phyloP scores from a whole-genome alignment of 179 eudicot genomes.

The Vitellaria paradoxa region DNA sequence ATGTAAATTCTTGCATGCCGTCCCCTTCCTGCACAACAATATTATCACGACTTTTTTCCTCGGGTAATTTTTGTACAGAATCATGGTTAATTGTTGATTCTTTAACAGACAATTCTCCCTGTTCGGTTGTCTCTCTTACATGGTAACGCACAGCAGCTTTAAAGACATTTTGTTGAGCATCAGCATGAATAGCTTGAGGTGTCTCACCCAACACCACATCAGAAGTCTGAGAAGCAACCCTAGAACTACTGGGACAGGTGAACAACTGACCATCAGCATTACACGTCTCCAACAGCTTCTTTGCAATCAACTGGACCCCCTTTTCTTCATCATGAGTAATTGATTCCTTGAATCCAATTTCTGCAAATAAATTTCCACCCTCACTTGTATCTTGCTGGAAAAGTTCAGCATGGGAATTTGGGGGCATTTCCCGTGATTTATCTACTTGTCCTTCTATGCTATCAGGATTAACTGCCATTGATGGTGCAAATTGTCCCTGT shows the following conservation, averaged over 20 bases:
- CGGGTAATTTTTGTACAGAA: conserved; percentile 23
- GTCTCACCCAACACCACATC: conserved; percentile 24
- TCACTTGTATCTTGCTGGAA: conserved; percentile 17
- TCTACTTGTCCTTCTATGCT: conserved; percentile 7
- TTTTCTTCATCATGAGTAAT: conserved; percentile 15
- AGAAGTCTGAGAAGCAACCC: conserved; percentile 22
- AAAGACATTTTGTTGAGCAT: conserved; percentile 24
- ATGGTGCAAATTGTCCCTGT: conserved; percentile 22
- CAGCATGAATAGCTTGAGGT: conserved; percentile 13
- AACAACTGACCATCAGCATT: conserved; percentile 18
- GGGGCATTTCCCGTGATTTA: conserved; percentile 5
- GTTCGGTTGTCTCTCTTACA: conserved; percentile 18
- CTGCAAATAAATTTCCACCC: conserved; percentile 21
- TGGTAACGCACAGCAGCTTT: conserved; percentile 14
- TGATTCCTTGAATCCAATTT: conserved; percentile 18
- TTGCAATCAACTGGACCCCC: conserved; percentile 14
- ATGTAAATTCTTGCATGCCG: conserved; percentile 18
- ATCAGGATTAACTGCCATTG: conserved; percentile 15
- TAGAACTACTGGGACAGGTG: conserved; percentile 10
- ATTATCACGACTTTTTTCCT: conserved; percentile 26
- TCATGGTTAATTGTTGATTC: conserved; percentile 28
- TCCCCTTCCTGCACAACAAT: conserved; percentile 27
- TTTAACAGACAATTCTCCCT: conserved; percentile 19
- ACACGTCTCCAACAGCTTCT: conserved; percentile 6
- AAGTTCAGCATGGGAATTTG: conserved; percentile 16